These are phyloP conservation scores for Heracleum sosnowskyi DNA, from an alignment of 129 eudicot species.

Conservation along the genomic window DNA sequence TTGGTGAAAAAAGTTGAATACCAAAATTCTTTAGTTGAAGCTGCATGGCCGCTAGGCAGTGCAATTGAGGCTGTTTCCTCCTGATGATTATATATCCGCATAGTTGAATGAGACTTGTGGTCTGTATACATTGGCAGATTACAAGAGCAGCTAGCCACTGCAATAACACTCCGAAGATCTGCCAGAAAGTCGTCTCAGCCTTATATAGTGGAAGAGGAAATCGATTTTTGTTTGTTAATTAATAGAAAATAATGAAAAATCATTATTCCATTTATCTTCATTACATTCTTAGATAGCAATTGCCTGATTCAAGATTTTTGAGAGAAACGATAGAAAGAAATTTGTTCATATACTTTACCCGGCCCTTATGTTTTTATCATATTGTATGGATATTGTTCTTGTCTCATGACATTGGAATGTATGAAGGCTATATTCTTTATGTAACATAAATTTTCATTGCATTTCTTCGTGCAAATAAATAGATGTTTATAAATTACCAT, in stretches of 20 bases:
- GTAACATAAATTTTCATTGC: not conserved
- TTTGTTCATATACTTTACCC: not conserved
- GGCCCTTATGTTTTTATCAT: not conserved
- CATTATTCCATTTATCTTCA: not conserved
- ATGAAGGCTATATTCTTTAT: not conserved
- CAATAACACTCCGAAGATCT: not conserved
- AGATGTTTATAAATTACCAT: not conserved
- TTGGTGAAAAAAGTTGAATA: constrained; percentile 73
- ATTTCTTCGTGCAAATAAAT: not conserved
- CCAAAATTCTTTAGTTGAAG: constrained; percentile 75
- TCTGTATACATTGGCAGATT: not conserved
- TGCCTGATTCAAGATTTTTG: constrained; percentile 4
- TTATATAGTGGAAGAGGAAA: not conserved
- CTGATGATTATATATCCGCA: not conserved
- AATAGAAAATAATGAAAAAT: constrained; percentile 10
- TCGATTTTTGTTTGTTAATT: constrained; percentile 3
- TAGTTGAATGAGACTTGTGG: not conserved
- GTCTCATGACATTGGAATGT: not conserved
- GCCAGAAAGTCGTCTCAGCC: not conserved
- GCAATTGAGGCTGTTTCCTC: constrained; percentile 86
- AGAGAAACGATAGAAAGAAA: not conserved
- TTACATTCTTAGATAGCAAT: constrained; percentile 4
- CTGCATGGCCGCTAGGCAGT: constrained; percentile 98
- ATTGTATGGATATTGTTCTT: not conserved
- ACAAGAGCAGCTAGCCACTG: not conserved